Evolutionary conservation across 352 stramenopile species (phyloP).

Genomic region (Pythium volutum): DNA sequence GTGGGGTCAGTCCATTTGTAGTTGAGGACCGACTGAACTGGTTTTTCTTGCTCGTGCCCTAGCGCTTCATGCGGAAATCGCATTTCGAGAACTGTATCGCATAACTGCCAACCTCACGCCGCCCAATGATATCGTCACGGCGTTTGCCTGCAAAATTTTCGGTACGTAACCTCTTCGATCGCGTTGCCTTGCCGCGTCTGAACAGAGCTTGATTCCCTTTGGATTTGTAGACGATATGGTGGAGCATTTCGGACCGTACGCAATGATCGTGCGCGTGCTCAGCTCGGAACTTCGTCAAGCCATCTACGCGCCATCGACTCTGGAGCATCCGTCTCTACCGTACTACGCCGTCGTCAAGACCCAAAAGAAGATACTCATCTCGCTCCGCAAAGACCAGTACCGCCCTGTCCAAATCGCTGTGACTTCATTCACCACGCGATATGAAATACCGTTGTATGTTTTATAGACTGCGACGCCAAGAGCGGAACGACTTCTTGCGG

Average conservation of each 20-base stretch:
- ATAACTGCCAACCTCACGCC: constrained; percentile 48
- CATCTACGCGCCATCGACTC: constrained; percentile 34
- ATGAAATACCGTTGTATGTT: no score
- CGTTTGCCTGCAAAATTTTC: constrained; percentile 54
- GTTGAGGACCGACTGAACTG: neutral
- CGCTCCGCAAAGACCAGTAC: constrained; percentile 47
- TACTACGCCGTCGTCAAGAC: constrained; percentile 72
- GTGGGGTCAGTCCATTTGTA: no score
- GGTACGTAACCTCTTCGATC: constrained; percentile 18
- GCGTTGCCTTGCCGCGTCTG: neutral
- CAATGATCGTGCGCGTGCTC: constrained; percentile 40
- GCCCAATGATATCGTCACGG: constrained; percentile 59
- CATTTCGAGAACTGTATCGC: constrained; percentile 57
- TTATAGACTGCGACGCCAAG: constrained; percentile 35
- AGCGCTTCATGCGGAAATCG: constrained; percentile 65
- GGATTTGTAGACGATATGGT: constrained; percentile 45
- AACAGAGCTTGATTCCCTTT: neutral
- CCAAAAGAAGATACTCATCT: constrained; percentile 51
- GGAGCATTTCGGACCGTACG: constrained; percentile 54
- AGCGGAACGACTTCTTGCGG: constrained; percentile 53
- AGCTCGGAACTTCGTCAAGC: constrained; percentile 39
- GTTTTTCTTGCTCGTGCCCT: neutral
- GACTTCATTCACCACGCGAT: no score
- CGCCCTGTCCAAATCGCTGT: neutral
- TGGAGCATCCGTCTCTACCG: constrained; percentile 20